Percentiles rank a stretch among this genome's conserved stretches.
phyloP scores from a whole-genome alignment of 768 basidiomycete genomes.

The Kondoa malvinella region DNA sequence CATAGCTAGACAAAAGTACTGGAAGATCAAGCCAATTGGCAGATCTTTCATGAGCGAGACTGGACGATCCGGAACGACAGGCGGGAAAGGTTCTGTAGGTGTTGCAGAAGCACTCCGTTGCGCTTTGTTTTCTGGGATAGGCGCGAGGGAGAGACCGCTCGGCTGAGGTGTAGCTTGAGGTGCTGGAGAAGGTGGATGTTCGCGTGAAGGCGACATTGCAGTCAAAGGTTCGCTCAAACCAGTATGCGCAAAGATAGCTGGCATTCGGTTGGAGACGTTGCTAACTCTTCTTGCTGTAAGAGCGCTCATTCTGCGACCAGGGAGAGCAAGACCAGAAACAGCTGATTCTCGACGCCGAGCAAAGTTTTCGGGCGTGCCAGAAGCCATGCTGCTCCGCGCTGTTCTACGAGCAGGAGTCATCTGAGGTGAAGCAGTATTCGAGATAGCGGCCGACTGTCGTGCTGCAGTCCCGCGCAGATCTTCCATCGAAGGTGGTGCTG shows the following conservation, averaged over 20 bases:
- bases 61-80: conserved; percentile 34
- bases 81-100: conserved; percentile 2
- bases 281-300: conserved; percentile 5
- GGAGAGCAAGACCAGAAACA: not conserved
- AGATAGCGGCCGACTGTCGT: conserved; percentile 6
- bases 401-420: not conserved
- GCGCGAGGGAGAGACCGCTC: conserved; percentile 16
- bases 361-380: not conserved
- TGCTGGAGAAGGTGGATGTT: not conserved
- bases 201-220: not conserved
- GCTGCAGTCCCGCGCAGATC: conserved; percentile 19
- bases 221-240: conserved; percentile 21
- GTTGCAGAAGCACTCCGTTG: conserved; percentile 13
- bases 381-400: not conserved
- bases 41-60: conserved; percentile 56
- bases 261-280: conserved; percentile 17
- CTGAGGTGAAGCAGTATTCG: not conserved
- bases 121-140: conserved; percentile 21
- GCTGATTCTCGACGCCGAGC: not conserved
- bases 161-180: conserved; percentile 14
- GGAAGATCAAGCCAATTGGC: conserved; percentile 67
- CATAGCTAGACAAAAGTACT: conserved; percentile 75
- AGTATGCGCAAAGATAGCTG: conserved; percentile 26
- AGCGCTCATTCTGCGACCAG: not conserved
- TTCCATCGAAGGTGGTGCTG: conserved; percentile 23